phyloP scores from a whole-genome alignment of 2,329 filamentous ascomycete genomes.

The Trichoderma brevicompactum region DNA sequence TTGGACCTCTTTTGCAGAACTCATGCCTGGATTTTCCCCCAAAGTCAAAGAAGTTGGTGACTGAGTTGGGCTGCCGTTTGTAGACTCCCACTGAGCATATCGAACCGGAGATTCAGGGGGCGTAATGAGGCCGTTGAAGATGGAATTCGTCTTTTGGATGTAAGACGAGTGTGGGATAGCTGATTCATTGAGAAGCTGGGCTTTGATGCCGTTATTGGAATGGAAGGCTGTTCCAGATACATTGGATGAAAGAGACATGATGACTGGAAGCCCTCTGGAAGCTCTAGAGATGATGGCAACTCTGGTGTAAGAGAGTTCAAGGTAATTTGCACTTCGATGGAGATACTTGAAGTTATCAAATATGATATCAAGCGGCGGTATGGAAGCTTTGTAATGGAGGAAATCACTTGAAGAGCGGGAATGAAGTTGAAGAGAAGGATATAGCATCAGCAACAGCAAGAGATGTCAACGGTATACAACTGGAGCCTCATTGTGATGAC shows the following conservation, averaged over 20 bases:
- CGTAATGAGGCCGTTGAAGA: slow-evolving; percentile 28
- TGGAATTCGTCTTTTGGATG: slow-evolving; percentile 18
- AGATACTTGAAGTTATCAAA: not conserved
- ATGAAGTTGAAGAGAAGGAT: not conserved
- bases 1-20: not conserved
- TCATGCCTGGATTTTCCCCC: not conserved
- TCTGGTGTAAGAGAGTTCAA: not conserved
- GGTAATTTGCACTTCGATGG: not conserved
- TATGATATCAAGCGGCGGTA: not conserved
- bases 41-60: not conserved
- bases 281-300: not conserved
- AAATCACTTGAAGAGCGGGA: not conserved
- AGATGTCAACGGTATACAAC: not conserved
- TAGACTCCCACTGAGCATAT: not conserved
- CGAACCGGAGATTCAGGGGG: slow-evolving; percentile 33
- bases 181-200: not conserved
- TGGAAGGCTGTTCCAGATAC: not conserved
- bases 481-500: slow-evolving; percentile 10
- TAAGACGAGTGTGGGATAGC: not conserved
- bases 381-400: not conserved
- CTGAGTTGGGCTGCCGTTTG: not conserved
- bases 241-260: not conserved
- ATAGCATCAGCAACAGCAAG: not conserved
- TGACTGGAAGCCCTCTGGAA: slow-evolving; percentile 4
- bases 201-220: not conserved